Evolutionary conservation across 2,329 filamentous ascomycete genomes (phyloP), one percentile per base, ranked within the genome.

Genomic region (Aspergillus sp.): DNA sequence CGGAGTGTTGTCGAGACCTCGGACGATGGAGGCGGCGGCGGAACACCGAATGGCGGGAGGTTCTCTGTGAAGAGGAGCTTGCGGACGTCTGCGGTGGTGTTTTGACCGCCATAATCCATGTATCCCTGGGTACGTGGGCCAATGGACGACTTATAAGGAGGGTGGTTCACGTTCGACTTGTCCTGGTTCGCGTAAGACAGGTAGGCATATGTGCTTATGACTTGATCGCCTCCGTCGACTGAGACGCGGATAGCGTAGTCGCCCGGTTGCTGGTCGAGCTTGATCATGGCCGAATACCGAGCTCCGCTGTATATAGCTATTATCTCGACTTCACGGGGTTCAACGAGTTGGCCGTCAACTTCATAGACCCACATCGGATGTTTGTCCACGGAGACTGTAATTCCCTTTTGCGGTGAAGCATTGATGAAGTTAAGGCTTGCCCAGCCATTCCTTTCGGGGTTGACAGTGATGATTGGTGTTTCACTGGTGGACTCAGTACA

Each of bases 341-440:
- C 67, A 14, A 80, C 70, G 55, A 74, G 80, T 23, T 70, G 67
- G 1, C 78, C 78, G 55, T 80, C 78, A 19, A 75, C 68, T 12
- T 74, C 76, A 51, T 79, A 80, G 7, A 80, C 64, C 55, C 70
- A 77, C 69, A 80, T 70, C 2, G 72, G 69, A 57, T 80, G 77
- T 46, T 75, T 71, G 59, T 80, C 78, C 31, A 80, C 76, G 3
- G 76, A 74, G 24, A 75, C 78, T 69, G 60, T 84, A 64, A 48
- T 85, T 65, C 76, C 79, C 48, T 80, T 70, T 24, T 83, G 77
- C 51, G 79, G 76, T 50, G 80, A 75, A 2, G 80, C 74, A n/a
- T 77, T 80, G 56, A 87, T 78, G n/a, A 86, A 65, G 60, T 85
- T 80, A 14, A 87, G 70, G 7, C 82, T 81, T 0, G 80, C 65